These are phyloP conservation scores for Suillus discolor DNA, from an alignment of 768 basidiomycete genomes.

Conservation along the genomic window DNA sequence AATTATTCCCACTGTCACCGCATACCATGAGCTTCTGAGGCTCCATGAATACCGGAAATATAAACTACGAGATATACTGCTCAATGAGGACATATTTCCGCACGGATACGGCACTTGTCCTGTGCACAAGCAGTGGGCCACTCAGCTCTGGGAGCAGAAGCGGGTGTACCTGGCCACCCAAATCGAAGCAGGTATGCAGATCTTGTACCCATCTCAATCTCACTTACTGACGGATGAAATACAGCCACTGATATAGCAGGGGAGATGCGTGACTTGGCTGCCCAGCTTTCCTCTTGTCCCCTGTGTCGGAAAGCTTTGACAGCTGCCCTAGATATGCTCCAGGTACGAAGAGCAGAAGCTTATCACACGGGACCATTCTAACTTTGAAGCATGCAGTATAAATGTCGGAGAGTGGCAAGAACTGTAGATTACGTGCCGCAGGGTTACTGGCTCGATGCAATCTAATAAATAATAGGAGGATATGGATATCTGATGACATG, in stretches of 20 bases:
- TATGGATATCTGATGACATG: constrained; percentile 26
- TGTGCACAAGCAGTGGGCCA: constrained; percentile 49
- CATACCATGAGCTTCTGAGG: constrained; percentile 64
- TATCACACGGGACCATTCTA: neutral
- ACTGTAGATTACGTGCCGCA: constrained; percentile 48
- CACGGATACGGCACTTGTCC: constrained; percentile 69
- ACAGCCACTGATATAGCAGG: constrained; percentile 66
- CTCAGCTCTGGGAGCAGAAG: constrained; percentile 51
- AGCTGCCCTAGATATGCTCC: constrained; percentile 71
- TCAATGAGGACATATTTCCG: constrained; percentile 68
- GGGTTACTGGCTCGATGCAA: constrained; percentile 11
- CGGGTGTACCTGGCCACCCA: constrained; percentile 46
- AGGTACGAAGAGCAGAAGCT: constrained; percentile 40
- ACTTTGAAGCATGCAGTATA: constrained; percentile 49
- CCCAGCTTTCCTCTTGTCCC: constrained; percentile 50
- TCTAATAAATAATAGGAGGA: constrained; percentile 17
- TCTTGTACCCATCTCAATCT: neutral
- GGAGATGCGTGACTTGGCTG: constrained; percentile 60
- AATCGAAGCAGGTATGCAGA: constrained; percentile 54
- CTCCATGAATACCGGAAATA: constrained; percentile 61
- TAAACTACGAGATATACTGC: constrained; percentile 50
- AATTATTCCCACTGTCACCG: constrained; percentile 55
- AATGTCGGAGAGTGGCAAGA: constrained; percentile 56
- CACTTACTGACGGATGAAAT: constrained; percentile 13
- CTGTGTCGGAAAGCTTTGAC: constrained; percentile 60